Base-by-base conservation (phyloP, 2,329 filamentous ascomycete genomes). In the Colletotrichum filicis region DNA sequence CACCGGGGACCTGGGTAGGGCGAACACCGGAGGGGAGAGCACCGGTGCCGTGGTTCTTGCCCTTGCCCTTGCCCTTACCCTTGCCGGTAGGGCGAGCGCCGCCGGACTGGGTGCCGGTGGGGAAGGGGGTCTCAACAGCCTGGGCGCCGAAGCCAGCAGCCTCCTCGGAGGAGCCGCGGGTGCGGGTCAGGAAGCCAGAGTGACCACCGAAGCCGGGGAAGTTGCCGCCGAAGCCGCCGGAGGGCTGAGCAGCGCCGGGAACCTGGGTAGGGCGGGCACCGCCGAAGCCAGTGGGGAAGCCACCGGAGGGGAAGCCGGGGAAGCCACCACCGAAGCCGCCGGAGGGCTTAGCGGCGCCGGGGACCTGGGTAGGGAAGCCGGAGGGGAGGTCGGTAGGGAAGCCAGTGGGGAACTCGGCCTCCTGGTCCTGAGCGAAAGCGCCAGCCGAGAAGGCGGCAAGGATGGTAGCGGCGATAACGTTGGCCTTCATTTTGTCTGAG, bases 381-480 rank as follows among this genome's bases (percentile, higher is more conserved):
- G 59, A 12, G 19, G 62, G 62, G 16, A 55, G 16, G 16, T 46
- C 62, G 14, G 14, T 26, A 8, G 46, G 52, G 24, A 65, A 56
- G 30, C 49, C 52, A 58, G 49, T 71, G 30, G 69, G 70, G 46
- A 73, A 49, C 12, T 53, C 70, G 32, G 64, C 60, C 37, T 66
- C 35, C 6, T 30, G 19, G 22, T 68, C 65, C 42, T 71, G 49
- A 35, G 67, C 71, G 37, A 73, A 66, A 26, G 60, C 66, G 28
- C 71, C 61, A 14, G 56, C 61, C 35, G 71, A 66, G 56, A 71
- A 66, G 71, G 56, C 71, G 71, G 71, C 71, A 49, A 73, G 61
- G 37, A 73, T 56, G 35, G 66, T 71, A 52, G 66, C 66, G 53
- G 61, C 61, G 66, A 71, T 49, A 46, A 73, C 46, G 67, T 66